Conservation (phyloP, 495 filamentous ascomycete genomes). For the Podospora pseudoanserina region DNA sequence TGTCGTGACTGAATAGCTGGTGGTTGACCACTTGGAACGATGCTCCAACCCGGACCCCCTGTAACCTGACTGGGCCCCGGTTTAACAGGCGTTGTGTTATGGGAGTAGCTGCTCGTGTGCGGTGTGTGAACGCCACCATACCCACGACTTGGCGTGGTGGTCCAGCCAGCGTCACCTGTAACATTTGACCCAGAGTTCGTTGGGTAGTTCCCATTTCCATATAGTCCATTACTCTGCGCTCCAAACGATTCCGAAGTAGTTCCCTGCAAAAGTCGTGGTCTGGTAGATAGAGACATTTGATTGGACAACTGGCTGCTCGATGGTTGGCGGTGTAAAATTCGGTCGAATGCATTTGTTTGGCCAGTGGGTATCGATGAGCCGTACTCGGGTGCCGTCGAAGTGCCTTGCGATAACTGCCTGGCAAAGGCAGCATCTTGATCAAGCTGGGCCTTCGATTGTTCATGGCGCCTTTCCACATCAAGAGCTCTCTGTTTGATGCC, state of each 20-base stretch:
- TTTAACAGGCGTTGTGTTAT: not conserved
- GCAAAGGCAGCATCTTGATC: conserved; percentile 24
- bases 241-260: not conserved
- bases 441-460: conserved; percentile 13
- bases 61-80: not conserved
- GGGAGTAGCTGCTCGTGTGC: not conserved
- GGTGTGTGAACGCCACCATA: not conserved
- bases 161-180: not conserved
- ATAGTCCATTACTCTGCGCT: not conserved
- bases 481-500: conserved; percentile 1
- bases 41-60: not conserved
- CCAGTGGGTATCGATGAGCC: not conserved
- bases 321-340: conserved; percentile 14
- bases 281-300: not conserved
- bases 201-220: not conserved
- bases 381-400: not conserved
- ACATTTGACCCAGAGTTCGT: not conserved
- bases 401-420: conserved; percentile 10
- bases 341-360: conserved; percentile 13
- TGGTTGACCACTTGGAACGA: not conserved
- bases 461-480: conserved; percentile 18
- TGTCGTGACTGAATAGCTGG: not conserved
- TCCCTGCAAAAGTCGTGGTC: not conserved
- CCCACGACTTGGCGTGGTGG: not conserved
- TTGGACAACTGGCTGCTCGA: not conserved